Evolutionary conservation across 768 basidiomycete genomes (phyloP).

Genomic region (Suillus bovinus): DNA sequence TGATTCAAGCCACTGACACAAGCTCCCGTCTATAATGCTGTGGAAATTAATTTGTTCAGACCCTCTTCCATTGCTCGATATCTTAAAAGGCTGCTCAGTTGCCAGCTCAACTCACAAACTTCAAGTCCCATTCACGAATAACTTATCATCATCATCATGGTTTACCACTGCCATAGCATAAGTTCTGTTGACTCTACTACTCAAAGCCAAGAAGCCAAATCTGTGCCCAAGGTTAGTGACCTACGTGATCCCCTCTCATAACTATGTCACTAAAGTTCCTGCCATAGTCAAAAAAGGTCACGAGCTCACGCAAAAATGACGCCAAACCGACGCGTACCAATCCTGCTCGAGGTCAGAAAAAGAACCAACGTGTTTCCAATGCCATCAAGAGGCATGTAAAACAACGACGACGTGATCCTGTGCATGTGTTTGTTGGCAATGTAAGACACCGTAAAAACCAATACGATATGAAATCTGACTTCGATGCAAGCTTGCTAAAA

Average conservation of each 20-base stretch:
- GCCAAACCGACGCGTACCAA: constrained; percentile 5
- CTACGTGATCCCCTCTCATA: background rate
- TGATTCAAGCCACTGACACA: constrained; percentile 1
- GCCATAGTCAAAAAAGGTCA: constrained; percentile 8
- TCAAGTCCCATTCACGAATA: constrained; percentile 14
- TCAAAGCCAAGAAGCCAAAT: background rate
- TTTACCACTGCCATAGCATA: constrained; percentile 6
- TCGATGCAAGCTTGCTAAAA: constrained; percentile 2
- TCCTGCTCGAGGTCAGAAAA: background rate
- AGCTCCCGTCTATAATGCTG: background rate
- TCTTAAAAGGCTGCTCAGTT: background rate
- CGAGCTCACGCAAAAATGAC: constrained; percentile 2
- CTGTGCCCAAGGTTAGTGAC: constrained; percentile 3
- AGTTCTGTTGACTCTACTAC: constrained; percentile 3
- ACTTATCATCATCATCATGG: constrained; percentile 4
- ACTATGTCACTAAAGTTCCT: background rate
- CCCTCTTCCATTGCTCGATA: background rate
- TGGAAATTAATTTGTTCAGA: constrained; percentile 7
- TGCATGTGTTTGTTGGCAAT: constrained; percentile 59
- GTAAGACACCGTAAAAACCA: constrained; percentile 36
- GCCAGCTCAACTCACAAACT: background rate
- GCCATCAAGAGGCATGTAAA: constrained; percentile 24
- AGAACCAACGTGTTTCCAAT: constrained; percentile 19
- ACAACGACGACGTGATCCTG: background rate
- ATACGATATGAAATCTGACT: background rate